Conservation (phyloP, 768 basidiomycete species). For the Amanita pseudoporphyria region DNA sequence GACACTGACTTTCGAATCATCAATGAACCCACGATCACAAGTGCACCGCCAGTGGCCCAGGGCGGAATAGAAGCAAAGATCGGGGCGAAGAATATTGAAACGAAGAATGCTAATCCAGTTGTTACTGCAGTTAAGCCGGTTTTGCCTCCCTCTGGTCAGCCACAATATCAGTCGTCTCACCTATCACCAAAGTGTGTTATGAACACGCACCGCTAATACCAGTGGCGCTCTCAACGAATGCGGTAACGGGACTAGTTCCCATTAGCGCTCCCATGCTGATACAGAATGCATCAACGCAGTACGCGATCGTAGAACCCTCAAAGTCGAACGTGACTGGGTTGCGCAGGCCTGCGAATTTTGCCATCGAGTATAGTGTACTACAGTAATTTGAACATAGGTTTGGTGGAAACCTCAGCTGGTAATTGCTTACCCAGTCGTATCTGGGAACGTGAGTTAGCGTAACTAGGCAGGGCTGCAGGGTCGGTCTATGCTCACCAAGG, state of each 20-base stretch:
- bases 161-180: too few relatives aligned
- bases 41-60: slow-evolving; percentile 83
- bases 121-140: slow-evolving; percentile 75
- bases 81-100: slow-evolving; percentile 82
- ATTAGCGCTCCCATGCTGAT: slow-evolving; percentile 76
- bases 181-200: background rate
- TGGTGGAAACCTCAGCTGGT: background rate
- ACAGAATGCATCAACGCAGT: slow-evolving; percentile 74
- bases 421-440: slow-evolving; percentile 35
- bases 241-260: slow-evolving; percentile 75
- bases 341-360: slow-evolving; percentile 82
- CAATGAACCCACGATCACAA: slow-evolving; percentile 79
- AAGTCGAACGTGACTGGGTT: slow-evolving; percentile 82
- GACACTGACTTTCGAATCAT: slow-evolving; percentile 74
- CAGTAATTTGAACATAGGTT: slow-evolving; percentile 19
- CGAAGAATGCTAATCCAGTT: slow-evolving; percentile 67
- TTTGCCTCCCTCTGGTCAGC: slow-evolving; percentile 70
- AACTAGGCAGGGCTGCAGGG: background rate
- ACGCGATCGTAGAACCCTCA: slow-evolving; percentile 73
- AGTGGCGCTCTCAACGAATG: slow-evolving; percentile 76
- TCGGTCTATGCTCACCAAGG: slow-evolving; percentile 37
- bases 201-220: slow-evolving; percentile 54
- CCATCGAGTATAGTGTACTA: slow-evolving; percentile 83
- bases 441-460: slow-evolving; percentile 16
- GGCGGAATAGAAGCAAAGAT: slow-evolving; percentile 81